phyloP scores from a whole-genome alignment of 2,329 filamentous ascomycete species.

The Aspergillus felis region DNA sequence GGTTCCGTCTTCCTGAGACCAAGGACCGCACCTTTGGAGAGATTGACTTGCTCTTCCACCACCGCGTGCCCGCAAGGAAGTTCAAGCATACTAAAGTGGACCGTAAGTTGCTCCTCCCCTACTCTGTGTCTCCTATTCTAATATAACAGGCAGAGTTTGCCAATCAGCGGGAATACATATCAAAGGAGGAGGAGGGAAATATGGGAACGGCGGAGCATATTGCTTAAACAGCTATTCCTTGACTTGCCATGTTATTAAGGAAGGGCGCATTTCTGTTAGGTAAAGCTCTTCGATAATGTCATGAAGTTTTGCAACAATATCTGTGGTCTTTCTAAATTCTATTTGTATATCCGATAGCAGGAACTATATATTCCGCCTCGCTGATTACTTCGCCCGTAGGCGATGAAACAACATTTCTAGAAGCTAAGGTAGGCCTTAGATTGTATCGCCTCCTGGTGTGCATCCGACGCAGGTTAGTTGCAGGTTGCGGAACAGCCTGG shows the following conservation, averaged over 20 bases:
- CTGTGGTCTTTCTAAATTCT: background rate
- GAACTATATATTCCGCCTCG: too few species aligned
- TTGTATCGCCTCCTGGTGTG: too few species aligned
- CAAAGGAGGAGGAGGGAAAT: background rate
- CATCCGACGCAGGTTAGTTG: too few species aligned
- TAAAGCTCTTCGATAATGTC: background rate
- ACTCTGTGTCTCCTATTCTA: background rate
- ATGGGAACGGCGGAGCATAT: background rate
- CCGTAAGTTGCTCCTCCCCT: background rate
- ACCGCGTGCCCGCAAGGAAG: slow-evolving; percentile 37
- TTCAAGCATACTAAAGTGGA: slow-evolving; percentile 20
- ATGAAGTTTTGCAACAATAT: background rate
- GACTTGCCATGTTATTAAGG: background rate
- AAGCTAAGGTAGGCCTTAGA: too few species aligned
- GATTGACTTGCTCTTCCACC: slow-evolving; percentile 40
- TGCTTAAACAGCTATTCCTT: background rate
- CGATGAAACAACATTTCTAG: too few species aligned
- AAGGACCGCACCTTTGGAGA: slow-evolving; percentile 38
- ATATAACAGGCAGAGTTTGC: background rate
- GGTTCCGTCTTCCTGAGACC: slow-evolving; percentile 36
- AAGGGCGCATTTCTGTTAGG: background rate
- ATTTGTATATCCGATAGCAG: background rate
- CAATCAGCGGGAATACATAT: background rate
- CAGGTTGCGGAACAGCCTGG: background rate
- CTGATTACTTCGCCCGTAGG: too few species aligned